Conservation (phyloP, 768 basidiomycete genomes). For the Suillus spraguei region DNA sequence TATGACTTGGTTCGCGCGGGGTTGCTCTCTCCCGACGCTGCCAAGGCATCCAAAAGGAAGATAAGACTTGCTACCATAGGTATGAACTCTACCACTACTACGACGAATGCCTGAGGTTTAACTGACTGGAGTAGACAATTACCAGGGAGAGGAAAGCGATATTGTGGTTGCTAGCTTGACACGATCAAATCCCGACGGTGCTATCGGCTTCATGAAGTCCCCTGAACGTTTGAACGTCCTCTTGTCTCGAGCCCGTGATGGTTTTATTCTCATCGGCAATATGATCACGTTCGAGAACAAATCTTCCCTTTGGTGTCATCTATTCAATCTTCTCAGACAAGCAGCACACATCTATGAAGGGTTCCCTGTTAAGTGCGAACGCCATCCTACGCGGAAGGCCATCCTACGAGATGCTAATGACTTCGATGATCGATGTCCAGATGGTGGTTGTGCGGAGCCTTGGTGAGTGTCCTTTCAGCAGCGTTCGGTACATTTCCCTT, state of each 20-base stretch:
- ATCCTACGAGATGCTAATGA: conserved; percentile 42
- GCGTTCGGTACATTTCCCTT: conserved; percentile 1
- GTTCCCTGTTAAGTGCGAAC: conserved; percentile 56
- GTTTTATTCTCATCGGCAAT: conserved; percentile 63
- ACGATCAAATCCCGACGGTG: conserved; percentile 50
- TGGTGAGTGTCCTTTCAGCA: conserved; percentile 44
- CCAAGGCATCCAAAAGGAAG: conserved; percentile 43
- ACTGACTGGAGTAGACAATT: conserved; percentile 50
- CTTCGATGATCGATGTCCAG: conserved; percentile 54
- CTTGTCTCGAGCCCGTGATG: conserved; percentile 61
- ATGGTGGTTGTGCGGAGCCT: conserved; percentile 58
- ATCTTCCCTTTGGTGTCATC: conserved; percentile 45
- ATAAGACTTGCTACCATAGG: conserved; percentile 65
- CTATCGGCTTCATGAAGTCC: conserved; percentile 68
- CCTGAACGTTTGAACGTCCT: conserved; percentile 68
- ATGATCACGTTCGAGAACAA: conserved; percentile 54
- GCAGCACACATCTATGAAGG: conserved; percentile 54
- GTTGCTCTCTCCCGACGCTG: conserved; percentile 42
- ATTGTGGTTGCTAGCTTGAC: conserved; percentile 61
- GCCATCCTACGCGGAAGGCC: conserved; percentile 45
- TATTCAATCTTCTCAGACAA: conserved; percentile 44
- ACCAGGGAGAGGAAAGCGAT: conserved; percentile 71
- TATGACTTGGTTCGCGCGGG: conserved; percentile 58
- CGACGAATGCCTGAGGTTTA: neutral
- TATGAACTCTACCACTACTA: conserved; percentile 29